These are phyloP conservation scores for Dioszegia aurantiaca DNA, from an alignment of 768 basidiomycete genomes.

Conservation along the genomic window DNA sequence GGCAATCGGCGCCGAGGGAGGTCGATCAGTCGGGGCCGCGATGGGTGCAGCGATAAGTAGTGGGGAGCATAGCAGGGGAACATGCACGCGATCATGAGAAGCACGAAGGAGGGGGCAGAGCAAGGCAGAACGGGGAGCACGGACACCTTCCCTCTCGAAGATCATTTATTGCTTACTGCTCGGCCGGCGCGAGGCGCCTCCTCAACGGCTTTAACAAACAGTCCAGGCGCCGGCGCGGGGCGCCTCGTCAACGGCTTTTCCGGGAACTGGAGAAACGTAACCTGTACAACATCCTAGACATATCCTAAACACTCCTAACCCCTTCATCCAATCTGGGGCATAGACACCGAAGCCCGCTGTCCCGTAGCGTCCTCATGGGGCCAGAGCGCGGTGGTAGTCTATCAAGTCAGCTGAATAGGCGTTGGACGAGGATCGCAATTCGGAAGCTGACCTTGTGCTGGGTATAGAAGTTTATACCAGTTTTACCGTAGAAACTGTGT, in stretches of 20 bases:
- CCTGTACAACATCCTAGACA: neutral
- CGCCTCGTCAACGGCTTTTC: no score
- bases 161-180: no score
- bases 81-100: neutral
- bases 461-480: slow-evolving; percentile 92
- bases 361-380: slow-evolving; percentile 63
- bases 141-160: no score
- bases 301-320: neutral
- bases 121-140: no score
- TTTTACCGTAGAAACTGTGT: slow-evolving; percentile 85
- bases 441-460: slow-evolving; percentile 70
- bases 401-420: slow-evolving; percentile 2
- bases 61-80: neutral
- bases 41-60: no score
- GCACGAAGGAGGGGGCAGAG: no score
- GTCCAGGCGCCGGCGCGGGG: no score
- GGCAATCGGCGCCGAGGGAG: neutral
- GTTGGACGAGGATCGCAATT: neutral
- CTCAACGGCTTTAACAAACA: no score
- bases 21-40: neutral
- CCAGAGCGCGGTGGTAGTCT: slow-evolving; percentile 94
- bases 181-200: no score
- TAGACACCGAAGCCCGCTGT: slow-evolving; percentile 35
- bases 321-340: slow-evolving; percentile 42
- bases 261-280: neutral